Evolutionary conservation across 257 asterid genomes (phyloP).

Genomic region (Salvia rosmarinus): DNA sequence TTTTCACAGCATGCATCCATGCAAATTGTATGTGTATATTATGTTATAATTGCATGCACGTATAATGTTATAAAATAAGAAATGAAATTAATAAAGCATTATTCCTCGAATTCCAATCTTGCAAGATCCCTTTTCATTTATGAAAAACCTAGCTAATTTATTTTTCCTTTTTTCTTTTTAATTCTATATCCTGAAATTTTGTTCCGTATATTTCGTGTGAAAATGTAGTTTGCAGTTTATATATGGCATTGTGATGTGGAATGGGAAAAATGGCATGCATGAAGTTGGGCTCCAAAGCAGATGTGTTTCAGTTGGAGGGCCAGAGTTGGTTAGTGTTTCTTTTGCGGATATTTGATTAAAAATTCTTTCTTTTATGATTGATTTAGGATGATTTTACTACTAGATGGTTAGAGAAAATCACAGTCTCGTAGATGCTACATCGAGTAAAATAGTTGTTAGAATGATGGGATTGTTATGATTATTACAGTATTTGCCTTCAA

Average conservation of each 20-base stretch:
- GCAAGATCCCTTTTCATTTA: neutral
- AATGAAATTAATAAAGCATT: neutral
- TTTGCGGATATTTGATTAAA: neutral
- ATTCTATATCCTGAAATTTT: neutral
- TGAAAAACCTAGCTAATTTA: neutral
- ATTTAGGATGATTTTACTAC: neutral
- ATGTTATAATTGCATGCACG: too few relatives aligned
- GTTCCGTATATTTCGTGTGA: neutral
- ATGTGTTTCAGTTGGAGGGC: slow-evolving; percentile 49
- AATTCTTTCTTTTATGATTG: neutral
- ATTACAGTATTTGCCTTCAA: too few relatives aligned
- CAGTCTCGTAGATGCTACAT: too few relatives aligned
- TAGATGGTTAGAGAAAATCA: too few relatives aligned
- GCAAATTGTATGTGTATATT: neutral
- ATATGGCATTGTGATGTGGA: slow-evolving; percentile 26
- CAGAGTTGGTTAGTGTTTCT: slow-evolving; percentile 44
- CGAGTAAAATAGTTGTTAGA: too few relatives aligned
- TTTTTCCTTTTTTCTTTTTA: too few relatives aligned
- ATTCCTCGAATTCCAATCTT: neutral
- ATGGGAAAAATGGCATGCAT: slow-evolving; percentile 46
- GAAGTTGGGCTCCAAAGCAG: slow-evolving; percentile 52
- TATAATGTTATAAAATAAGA: neutral
- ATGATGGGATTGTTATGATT: too few relatives aligned
- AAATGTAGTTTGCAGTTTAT: neutral
- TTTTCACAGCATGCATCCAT: neutral